A percentile compares a stretch with the other conserved stretches of the same genome.
phyloP scores from a whole-genome alignment of 176 grass and related monocot species.

The Poa pratensis region DNA sequence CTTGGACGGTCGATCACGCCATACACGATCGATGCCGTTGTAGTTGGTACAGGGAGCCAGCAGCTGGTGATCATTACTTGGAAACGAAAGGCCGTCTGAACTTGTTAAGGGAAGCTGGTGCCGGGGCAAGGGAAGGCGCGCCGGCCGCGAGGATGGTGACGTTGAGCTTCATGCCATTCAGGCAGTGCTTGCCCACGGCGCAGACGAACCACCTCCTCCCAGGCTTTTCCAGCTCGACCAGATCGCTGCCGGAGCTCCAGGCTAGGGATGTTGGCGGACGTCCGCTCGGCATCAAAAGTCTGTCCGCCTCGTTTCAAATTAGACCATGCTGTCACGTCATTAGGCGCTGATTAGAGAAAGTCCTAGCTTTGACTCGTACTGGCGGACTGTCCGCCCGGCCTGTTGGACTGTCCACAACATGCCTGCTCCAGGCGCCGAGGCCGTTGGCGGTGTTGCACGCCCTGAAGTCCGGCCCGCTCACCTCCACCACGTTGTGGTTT shows the following conservation, averaged over 20 bases:
- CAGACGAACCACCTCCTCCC: slow-evolving; percentile 47
- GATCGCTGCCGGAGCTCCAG: slow-evolving; percentile 28
- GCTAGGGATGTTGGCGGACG: too few relatives aligned
- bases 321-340: too few relatives aligned
- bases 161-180: slow-evolving; percentile 46
- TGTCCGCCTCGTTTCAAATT: too few relatives aligned
- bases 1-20: too few relatives aligned
- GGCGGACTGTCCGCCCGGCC: too few relatives aligned
- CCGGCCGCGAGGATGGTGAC: slow-evolving; percentile 29
- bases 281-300: too few relatives aligned
- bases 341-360: too few relatives aligned
- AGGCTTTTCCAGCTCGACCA: background rate
- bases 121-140: background rate
- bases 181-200: slow-evolving; percentile 41
- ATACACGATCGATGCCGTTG: too few relatives aligned
- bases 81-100: background rate
- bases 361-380: too few relatives aligned
- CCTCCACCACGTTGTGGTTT: slow-evolving; percentile 30
- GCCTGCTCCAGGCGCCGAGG: slow-evolving; percentile 2
- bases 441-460: background rate
- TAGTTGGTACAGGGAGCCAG: too few relatives aligned
- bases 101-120: background rate
- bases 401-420: too few relatives aligned
- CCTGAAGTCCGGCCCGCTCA: slow-evolving; percentile 30
- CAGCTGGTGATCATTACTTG: background rate